Base-by-base conservation (phyloP, 805 yeast species). In the Metschnikowia henanensis region DNA sequence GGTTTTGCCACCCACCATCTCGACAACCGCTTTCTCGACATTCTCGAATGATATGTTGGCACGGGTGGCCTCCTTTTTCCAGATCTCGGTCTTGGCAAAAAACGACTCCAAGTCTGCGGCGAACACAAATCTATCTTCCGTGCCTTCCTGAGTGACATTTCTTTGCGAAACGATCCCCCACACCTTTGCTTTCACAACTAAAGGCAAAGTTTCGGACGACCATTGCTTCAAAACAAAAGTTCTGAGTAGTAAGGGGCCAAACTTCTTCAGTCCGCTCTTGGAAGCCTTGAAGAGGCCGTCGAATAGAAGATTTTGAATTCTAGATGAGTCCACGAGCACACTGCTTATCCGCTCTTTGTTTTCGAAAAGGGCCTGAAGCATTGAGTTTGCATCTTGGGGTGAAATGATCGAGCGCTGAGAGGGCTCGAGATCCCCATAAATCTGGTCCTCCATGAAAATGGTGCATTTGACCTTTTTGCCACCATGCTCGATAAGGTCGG, bases 221-320 rank as follows among this genome's bases (percentile, higher is more conserved):
- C 87, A 85, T 61, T 89, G 94, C 43, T 84, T 80, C 16, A 84
- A 79, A 55, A 88, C 72, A 51, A 83, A 86, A 0, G 90, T 77
- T 45, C 63, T 62, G 41, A 83, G 61, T 35, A 77, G 70, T 5
- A 84, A 65, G 44, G 77, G 75, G 13, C 83, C 84, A 33, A 76
- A 58, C 46, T 77, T 80, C 58, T 83, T 82, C 20, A 68, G 70
- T 33, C 72, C 68, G 4, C 76, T 55, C 50, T 49, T 64, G 46
- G 42, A 72, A 59, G 46, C 80, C 61, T 54, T 77, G 80, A 69
- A 70, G 4, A 70, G 34, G 10, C 37, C 47, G 12, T 59, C 56
- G 35, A 65, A 65, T 21, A 68, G 43, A 18, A 67, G 44, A 10
- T 41, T 41, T 26, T 47, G 52, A 8, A 70, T 22, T 25, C 66